Evolutionary conservation across 768 basidiomycete species (phyloP).

Genomic region (Inosperma sp.): DNA sequence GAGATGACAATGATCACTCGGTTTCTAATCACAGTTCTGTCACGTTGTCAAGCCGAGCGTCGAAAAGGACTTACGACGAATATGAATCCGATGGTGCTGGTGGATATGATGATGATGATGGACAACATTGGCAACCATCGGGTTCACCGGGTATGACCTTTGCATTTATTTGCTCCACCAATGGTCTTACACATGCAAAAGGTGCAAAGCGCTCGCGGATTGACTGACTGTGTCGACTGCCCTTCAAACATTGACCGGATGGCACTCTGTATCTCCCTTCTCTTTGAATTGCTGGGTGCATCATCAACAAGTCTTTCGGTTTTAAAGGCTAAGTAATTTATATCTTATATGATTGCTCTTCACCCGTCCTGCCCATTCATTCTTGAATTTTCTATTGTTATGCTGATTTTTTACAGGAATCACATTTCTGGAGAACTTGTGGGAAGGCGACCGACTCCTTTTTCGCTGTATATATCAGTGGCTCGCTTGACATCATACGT

Average conservation of each 20-base stretch:
- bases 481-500: no score
- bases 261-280: background rate
- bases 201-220: slow-evolving; percentile 44
- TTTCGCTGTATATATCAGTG: no score
- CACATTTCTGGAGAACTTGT: no score
- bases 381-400: no score
- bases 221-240: slow-evolving; percentile 23
- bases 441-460: no score
- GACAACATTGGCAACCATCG: slow-evolving; percentile 23
- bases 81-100: slow-evolving; percentile 37
- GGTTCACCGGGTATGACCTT: slow-evolving; percentile 43
- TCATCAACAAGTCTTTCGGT: slow-evolving; percentile 16
- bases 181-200: slow-evolving; percentile 14
- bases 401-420: no score
- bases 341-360: slow-evolving; percentile 14
- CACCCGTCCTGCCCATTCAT: slow-evolving; percentile 6
- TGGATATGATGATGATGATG: slow-evolving; percentile 31
- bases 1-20: slow-evolving; percentile 41
- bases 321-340: slow-evolving; percentile 29
- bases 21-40: slow-evolving; percentile 49
- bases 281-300: background rate
- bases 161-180: background rate
- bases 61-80: slow-evolving; percentile 53
- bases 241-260: background rate
- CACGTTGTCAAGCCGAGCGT: slow-evolving; percentile 54